Evolutionary conservation across 2,329 filamentous ascomycete species (phyloP).

Genomic region (Penicillium sp.): DNA sequence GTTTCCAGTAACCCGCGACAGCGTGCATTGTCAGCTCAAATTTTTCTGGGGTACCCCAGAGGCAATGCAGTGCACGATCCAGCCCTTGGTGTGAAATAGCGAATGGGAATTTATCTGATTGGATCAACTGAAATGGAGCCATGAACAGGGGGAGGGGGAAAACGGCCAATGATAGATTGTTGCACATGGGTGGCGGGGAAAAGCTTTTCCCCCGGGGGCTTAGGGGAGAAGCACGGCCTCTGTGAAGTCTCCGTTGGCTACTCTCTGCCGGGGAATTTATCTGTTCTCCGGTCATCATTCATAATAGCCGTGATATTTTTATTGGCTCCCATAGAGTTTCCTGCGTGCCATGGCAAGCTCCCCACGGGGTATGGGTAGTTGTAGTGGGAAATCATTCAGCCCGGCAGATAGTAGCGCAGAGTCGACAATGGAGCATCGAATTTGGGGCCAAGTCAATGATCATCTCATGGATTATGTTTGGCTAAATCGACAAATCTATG

Average conservation of each 20-base stretch:
- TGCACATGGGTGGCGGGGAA: constrained; percentile 20
- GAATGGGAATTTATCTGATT: constrained; percentile 10
- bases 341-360: background rate
- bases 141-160: background rate
- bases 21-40: background rate
- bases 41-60: constrained; percentile 14
- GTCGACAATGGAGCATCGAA: background rate
- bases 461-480: background rate
- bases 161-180: constrained; percentile 10
- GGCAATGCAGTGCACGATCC: constrained; percentile 5
- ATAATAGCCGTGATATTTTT: background rate
- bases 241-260: background rate
- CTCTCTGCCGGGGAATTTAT: background rate
- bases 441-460: background rate
- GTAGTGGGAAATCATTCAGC: constrained; percentile 17
- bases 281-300: background rate
- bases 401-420: background rate
- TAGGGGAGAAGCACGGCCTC: background rate
- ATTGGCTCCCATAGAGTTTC: background rate
- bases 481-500: background rate
- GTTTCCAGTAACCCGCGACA: background rate
- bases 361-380: constrained; percentile 3
- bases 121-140: constrained; percentile 7
- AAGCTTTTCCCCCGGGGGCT: constrained; percentile 25
- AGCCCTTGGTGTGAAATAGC: background rate